A percentile compares a stretch with the other conserved stretches of the same genome.
Conservation (phyloP, 257 asterid species). For the Penstemon barbatus region DNA sequence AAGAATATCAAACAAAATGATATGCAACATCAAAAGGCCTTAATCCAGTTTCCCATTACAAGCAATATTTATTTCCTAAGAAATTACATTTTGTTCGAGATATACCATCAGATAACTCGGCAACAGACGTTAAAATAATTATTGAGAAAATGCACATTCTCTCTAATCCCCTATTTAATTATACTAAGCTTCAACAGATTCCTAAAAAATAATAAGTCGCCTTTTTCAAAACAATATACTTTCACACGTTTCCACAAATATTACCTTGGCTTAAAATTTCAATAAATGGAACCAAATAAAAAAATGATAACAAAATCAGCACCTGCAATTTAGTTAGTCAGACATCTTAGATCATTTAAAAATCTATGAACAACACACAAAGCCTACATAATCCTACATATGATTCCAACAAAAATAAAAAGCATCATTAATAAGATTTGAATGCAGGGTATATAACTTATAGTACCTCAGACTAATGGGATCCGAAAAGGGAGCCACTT, state of each 20-base stretch:
- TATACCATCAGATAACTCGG: constrained; percentile 3
- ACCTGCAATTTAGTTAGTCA: neutral
- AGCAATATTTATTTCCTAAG: neutral
- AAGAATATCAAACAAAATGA: neutral
- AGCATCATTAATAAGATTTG: neutral
- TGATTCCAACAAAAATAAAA: neutral
- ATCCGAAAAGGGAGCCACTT: constrained; percentile 45
- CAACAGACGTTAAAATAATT: neutral
- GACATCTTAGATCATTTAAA: constrained; percentile 13
- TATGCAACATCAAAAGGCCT: neutral
- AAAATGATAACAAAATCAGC: neutral
- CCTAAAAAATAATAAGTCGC: neutral
- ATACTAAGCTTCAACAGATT: constrained; percentile 6
- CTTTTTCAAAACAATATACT: neutral
- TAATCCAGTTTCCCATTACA: constrained; percentile 4
- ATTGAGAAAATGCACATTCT: constrained; percentile 3
- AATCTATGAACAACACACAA: constrained; percentile 2
- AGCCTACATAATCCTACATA: constrained; percentile 7
- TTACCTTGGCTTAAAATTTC: neutral
- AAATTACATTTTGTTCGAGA: neutral
- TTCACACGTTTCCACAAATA: neutral
- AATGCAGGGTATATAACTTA: neutral
- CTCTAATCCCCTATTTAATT: neutral
- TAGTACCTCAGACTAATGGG: constrained; percentile 53
- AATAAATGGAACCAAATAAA: neutral